Evolutionary conservation across 495 filamentous ascomycete species (phyloP).

Genomic region (Platismatia glauca): DNA sequence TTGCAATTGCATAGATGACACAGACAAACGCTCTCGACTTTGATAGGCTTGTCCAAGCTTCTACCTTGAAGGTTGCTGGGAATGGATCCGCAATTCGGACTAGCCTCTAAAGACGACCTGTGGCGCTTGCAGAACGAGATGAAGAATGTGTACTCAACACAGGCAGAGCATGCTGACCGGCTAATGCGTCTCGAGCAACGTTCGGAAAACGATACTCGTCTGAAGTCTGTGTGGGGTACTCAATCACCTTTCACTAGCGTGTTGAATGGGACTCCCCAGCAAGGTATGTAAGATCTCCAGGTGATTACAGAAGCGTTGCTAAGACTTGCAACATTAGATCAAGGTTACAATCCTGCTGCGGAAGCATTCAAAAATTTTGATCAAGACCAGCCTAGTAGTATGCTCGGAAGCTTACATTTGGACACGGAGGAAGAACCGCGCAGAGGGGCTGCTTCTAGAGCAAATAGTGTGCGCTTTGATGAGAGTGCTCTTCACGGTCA

Average conservation of each 20-base stretch:
- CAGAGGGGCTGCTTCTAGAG: slow-evolving; percentile 72
- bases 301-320: slow-evolving; percentile 14
- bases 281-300: slow-evolving; percentile 46
- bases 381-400: slow-evolving; percentile 60
- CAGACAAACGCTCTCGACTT: slow-evolving; percentile 5
- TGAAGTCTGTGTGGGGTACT: slow-evolving; percentile 79
- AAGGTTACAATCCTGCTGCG: slow-evolving; percentile 59
- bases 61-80: slow-evolving; percentile 20
- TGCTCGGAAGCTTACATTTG: slow-evolving; percentile 67
- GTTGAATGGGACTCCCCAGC: slow-evolving; percentile 56
- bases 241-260: slow-evolving; percentile 72
- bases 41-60: slow-evolving; percentile 8
- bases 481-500: slow-evolving; percentile 89
- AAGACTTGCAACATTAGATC: slow-evolving; percentile 42
- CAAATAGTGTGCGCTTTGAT: slow-evolving; percentile 98
- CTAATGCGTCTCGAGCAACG: slow-evolving; percentile 70
- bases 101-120: slow-evolving; percentile 66
- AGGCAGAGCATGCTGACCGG: slow-evolving; percentile 73
- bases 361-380: slow-evolving; percentile 82
- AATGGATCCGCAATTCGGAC: slow-evolving; percentile 58
- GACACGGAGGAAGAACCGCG: slow-evolving; percentile 87
- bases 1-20: slow-evolving; percentile 15
- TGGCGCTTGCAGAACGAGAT: slow-evolving; percentile 84
- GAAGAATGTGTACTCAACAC: slow-evolving; percentile 68
- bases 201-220: slow-evolving; percentile 68